Evolutionary conservation across 305 asterid species (phyloP).

Genomic region (Lippia alba): DNA sequence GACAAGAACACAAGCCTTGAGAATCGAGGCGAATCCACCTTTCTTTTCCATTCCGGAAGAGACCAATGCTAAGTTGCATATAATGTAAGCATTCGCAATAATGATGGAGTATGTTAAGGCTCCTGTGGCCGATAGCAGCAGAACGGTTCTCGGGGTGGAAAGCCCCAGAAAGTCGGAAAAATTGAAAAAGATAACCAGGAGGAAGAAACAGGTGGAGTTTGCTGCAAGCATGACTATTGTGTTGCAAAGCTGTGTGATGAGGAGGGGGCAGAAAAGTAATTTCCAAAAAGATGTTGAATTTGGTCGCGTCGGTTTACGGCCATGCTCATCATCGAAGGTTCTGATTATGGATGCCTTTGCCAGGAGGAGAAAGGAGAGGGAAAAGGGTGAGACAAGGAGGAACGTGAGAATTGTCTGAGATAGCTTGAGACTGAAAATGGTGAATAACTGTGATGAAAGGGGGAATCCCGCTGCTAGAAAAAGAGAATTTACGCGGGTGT

Average conservation of each 20-base stretch:
- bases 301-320: conserved; percentile 16
- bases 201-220: conserved; percentile 58
- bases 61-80: conserved; percentile 53
- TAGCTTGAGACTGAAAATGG: conserved; percentile 58
- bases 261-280: conserved; percentile 44
- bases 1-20: conserved; percentile 51
- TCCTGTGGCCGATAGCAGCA: conserved; percentile 49
- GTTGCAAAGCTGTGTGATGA: conserved; percentile 61
- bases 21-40: conserved; percentile 52
- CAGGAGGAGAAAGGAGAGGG: conserved; percentile 67
- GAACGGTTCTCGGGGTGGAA: conserved; percentile 35
- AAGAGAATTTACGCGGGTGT: conserved; percentile 45
- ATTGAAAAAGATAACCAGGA: conserved; percentile 46
- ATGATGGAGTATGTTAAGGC: conserved; percentile 52
- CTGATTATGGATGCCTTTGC: conserved; percentile 57
- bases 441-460: conserved; percentile 51
- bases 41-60: conserved; percentile 49
- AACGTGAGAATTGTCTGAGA: conserved; percentile 64
- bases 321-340: conserved; percentile 17
- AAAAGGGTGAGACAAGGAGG: conserved; percentile 57
- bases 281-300: conserved; percentile 31
- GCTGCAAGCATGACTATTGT: conserved; percentile 51
- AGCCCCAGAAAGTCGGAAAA: conserved; percentile 43
- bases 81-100: conserved; percentile 54
- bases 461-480: conserved; percentile 77